Conservation (phyloP, 441 rosid genomes). For the Capsella rubella region DNA sequence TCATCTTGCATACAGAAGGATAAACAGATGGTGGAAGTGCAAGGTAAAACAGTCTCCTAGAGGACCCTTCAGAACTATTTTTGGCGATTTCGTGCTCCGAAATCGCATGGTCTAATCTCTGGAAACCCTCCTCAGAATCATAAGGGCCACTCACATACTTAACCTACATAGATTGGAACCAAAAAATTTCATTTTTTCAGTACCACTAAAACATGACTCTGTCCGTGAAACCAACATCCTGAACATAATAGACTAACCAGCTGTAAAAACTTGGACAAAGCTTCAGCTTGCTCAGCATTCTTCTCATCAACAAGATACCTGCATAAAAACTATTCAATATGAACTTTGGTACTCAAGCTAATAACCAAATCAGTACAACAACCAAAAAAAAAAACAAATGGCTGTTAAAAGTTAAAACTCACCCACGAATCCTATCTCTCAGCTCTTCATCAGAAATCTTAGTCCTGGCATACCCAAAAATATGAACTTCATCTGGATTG, state of each 20-base stretch:
- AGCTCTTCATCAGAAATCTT: slow-evolving; percentile 88
- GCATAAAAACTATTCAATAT: slow-evolving; percentile 31
- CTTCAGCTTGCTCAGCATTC: slow-evolving; percentile 55
- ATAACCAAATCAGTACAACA: background rate
- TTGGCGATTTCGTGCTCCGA: slow-evolving; percentile 73
- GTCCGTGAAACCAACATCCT: slow-evolving; percentile 15
- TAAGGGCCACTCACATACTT: slow-evolving; percentile 95
- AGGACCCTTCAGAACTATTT: slow-evolving; percentile 78
- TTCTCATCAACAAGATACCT: slow-evolving; percentile 76
- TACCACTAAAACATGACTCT: background rate
- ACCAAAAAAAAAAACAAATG: background rate
- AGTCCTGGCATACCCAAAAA: slow-evolving; percentile 98
- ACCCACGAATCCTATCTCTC: slow-evolving; percentile 85
- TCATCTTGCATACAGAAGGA: slow-evolving; percentile 97
- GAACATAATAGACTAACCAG: slow-evolving; percentile 64
- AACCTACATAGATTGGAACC: slow-evolving; percentile 57
- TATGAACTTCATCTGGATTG: slow-evolving; percentile 80
- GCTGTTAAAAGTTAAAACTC: slow-evolving; percentile 30
- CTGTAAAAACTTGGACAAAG: slow-evolving; percentile 70
- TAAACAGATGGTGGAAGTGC: slow-evolving; percentile 99
- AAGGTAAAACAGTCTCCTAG: slow-evolving; percentile 92
- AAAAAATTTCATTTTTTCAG: slow-evolving; percentile 36
- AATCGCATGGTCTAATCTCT: slow-evolving; percentile 72
- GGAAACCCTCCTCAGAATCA: slow-evolving; percentile 83
- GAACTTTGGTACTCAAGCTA: slow-evolving; percentile 10